These are phyloP conservation scores for Botrytis sinoallii DNA, from an alignment of 2,329 filamentous ascomycete genomes.

Conservation along the genomic window DNA sequence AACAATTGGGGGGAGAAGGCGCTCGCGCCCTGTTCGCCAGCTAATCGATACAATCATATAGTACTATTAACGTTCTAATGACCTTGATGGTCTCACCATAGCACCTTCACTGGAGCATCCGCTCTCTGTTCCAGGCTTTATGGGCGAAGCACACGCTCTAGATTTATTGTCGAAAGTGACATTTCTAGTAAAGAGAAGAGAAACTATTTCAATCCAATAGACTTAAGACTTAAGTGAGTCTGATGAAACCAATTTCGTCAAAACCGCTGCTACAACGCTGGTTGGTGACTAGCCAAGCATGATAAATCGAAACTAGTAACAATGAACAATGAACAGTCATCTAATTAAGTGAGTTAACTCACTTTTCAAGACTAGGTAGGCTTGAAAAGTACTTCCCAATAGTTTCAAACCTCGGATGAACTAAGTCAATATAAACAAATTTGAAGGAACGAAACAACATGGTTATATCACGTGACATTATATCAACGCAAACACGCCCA, in stretches of 20 bases:
- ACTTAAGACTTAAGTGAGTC: neutral
- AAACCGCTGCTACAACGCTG: neutral
- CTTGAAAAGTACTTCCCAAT: neutral
- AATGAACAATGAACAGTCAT: neutral
- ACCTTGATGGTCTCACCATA: neutral
- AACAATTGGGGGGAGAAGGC: neutral
- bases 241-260: neutral
- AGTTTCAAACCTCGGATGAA: neutral
- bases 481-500: neutral
- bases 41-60: no score
- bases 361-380: no score
- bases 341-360: neutral
- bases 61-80: no score
- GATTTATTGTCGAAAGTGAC: neutral
- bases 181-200: neutral
- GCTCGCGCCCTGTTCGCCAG: no score
- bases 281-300: neutral
- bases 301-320: neutral
- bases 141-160: neutral
- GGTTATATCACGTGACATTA: neutral
- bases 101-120: neutral
- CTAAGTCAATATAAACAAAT: neutral
- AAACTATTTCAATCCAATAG: no score
- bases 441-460: neutral
- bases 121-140: neutral